Conservation (phyloP, 1,284 basidiomycete genomes). For the Leccinum griseonigrum region DNA sequence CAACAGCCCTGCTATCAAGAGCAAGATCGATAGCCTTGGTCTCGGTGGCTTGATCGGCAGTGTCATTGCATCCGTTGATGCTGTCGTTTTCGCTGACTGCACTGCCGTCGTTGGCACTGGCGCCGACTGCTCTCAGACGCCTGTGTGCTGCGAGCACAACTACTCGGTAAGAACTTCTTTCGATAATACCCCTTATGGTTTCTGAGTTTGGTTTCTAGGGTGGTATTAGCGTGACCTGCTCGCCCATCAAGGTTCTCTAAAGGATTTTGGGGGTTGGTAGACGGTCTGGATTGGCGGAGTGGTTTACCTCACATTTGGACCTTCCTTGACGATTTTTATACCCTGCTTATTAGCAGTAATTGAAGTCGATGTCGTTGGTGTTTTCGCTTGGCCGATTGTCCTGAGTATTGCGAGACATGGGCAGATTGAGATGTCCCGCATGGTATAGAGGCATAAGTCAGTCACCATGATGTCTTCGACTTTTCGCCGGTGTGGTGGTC, state of each 20-base stretch:
- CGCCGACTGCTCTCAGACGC: neutral
- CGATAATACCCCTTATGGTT: too few relatives aligned
- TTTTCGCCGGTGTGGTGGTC: too few relatives aligned
- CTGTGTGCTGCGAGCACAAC: neutral
- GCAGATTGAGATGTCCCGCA: too few relatives aligned
- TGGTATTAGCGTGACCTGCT: conserved; percentile 5
- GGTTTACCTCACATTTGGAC: neutral
- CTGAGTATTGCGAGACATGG: too few relatives aligned
- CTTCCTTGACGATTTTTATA: neutral
- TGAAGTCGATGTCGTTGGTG: neutral
- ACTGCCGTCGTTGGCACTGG: neutral
- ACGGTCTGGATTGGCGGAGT: neutral
- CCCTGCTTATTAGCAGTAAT: neutral
- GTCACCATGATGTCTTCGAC: too few relatives aligned
- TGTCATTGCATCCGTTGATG: neutral
- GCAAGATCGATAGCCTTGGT: neutral
- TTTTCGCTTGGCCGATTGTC: too few relatives aligned
- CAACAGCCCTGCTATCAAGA: neutral
- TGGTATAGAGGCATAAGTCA: too few relatives aligned
- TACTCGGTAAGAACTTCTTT: neutral
- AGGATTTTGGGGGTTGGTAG: neutral
- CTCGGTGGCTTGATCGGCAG: neutral
- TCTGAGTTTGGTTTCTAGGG: neutral
- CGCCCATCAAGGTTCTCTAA: conserved; percentile 6
- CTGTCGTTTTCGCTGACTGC: neutral